Evolutionary conservation across 2,329 filamentous ascomycete species (phyloP), one percentile per base, ranked within the genome.

Genomic region (Cytospora schulzeri): DNA sequence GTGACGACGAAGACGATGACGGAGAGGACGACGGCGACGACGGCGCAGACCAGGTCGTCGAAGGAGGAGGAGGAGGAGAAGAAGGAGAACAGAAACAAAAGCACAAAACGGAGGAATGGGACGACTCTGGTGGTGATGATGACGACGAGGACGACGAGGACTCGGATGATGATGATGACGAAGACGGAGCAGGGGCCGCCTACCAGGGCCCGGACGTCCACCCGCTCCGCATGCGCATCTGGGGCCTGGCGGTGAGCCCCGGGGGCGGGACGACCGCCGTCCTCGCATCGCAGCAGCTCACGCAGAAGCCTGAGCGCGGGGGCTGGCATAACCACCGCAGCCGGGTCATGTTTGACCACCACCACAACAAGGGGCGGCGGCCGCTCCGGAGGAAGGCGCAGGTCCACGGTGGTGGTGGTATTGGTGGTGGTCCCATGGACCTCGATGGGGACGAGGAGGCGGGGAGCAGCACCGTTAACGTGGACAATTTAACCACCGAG

Each of bases 241-340:
- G 83, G 82, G 84, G 82, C 1, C 73, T 87, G 51, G 76, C 82
- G 1, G 69, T 76, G 2, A 85, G 83, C 2, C 83, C 84, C 0
- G 84, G 82, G 2, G 82, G 79, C 52, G 81, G 81, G 7, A 77
- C 78, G n/a, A 80, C 78, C 1, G 85, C 81, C 0, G 80, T 82
- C 7, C 77, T 88, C 29, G 76, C 79, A 8, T 81, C 80, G 6
- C 77, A 78, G 58, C 79, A 85, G 68, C 80, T 77, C 69, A 82
- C 81, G 0, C 75, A 82, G 65, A 78, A 80, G 51, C 78, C 81
- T 0, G 81, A 83, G 58, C 77, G 83, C 17, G 71, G 71, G 31
- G 71, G 73, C 5, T 75, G 76, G 69, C 74, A 73, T 26, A 77
- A 76, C 7, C 69, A 75, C 19, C 74, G 74, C 24, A 79, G 77